Evolutionary conservation across 1,284 basidiomycete genomes (phyloP).

Genomic region (Ustilago nuda): DNA sequence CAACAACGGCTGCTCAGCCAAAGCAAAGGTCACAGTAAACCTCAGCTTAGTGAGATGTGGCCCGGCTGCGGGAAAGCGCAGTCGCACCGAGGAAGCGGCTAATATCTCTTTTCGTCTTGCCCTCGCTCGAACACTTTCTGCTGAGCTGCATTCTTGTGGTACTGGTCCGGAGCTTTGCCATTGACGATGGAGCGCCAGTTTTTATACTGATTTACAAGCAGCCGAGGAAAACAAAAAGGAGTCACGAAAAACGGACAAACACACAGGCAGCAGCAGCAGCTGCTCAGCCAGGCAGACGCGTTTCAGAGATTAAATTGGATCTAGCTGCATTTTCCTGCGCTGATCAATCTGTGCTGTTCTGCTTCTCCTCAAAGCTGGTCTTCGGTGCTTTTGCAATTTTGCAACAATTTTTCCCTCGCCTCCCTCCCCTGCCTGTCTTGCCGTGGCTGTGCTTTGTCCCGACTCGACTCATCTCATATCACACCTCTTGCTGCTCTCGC

Average conservation of each 20-base stretch:
- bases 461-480: constrained; percentile 7
- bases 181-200: constrained; percentile 3
- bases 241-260: neutral
- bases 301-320: neutral
- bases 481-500: constrained; percentile 2
- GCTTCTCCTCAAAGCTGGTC: neutral
- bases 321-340: constrained; percentile 3
- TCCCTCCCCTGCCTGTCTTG: neutral
- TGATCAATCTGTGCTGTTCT: neutral
- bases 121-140: neutral
- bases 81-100: neutral
- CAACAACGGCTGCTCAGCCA: neutral
- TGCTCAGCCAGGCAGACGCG: constrained; percentile 2
- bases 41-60: neutral
- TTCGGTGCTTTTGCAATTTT: constrained; percentile 18
- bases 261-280: neutral
- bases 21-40: neutral
- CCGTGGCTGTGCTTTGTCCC: neutral
- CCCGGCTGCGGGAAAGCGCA: neutral
- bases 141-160: neutral
- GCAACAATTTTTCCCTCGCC: constrained; percentile 8
- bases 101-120: neutral
- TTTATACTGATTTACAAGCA: neutral
- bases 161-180: neutral
- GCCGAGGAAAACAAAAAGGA: neutral